Evolutionary conservation across 1,284 basidiomycete species (phyloP).

Genomic region (Apiotrichum siamense): DNA sequence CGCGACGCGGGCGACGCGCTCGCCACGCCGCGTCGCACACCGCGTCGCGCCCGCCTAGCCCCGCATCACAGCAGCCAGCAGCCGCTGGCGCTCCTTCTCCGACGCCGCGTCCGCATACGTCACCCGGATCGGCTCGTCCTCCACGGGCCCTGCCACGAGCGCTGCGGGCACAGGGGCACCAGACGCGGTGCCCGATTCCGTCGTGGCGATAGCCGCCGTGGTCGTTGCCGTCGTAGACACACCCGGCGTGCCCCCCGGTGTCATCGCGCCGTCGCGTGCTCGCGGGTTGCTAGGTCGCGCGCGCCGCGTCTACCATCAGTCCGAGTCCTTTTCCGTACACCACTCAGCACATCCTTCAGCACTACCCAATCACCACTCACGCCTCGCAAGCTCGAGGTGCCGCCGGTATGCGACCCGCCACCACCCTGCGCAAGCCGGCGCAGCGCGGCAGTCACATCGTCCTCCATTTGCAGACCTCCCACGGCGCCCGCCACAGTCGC

Average conservation of each 20-base stretch:
- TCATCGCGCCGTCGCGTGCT: background rate
- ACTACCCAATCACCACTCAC: conserved; percentile 1
- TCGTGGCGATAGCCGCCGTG: too few species aligned
- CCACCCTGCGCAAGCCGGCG: conserved; percentile 9
- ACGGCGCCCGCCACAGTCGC: background rate
- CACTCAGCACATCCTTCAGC: background rate
- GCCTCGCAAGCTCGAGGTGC: background rate
- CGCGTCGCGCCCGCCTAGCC: too few species aligned
- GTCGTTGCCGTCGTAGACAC: too few species aligned
- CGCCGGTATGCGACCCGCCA: too few species aligned
- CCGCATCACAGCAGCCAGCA: conserved; percentile 27
- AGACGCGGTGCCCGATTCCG: too few species aligned
- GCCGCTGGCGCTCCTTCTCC: conserved; percentile 29
- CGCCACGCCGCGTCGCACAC: too few species aligned
- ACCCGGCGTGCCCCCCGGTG: background rate
- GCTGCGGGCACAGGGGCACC: background rate
- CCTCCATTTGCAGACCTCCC: background rate
- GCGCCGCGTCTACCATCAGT: conserved; percentile 5
- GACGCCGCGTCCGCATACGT: conserved; percentile 30
- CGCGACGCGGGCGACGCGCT: too few species aligned
- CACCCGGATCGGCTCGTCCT: conserved; percentile 36
- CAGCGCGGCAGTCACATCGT: conserved; percentile 14
- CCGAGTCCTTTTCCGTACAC: background rate
- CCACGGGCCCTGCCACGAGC: background rate
- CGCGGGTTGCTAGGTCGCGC: background rate